phyloP scores from a whole-genome alignment of 208 protist species.

The Trypanosoma cruzi region DNA sequence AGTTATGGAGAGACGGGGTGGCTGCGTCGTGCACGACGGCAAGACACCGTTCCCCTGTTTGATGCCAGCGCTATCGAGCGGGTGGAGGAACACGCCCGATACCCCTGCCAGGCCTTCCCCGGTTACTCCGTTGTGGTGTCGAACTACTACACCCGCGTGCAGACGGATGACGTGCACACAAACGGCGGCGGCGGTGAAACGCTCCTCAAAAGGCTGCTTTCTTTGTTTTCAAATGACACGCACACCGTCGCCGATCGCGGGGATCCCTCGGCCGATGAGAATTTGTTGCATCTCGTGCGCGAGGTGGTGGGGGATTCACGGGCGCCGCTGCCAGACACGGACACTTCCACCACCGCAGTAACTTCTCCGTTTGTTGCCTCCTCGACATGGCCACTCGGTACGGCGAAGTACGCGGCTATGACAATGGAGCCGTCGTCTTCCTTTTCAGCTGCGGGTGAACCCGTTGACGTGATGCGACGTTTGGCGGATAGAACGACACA shows the following conservation, averaged over 20 bases:
- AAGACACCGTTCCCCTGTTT: slow-evolving; percentile 49
- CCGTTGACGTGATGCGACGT: slow-evolving; percentile 31
- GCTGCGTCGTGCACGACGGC: slow-evolving; percentile 8
- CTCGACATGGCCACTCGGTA: slow-evolving; percentile 59
- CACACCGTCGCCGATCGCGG: not conserved
- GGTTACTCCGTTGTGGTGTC: slow-evolving; percentile 81
- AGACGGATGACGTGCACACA: not conserved
- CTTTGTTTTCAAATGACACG: slow-evolving; percentile 36
- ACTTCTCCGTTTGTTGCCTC: slow-evolving; percentile 29
- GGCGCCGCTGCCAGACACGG: not conserved
- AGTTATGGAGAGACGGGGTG: not conserved
- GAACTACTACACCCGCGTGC: slow-evolving; percentile 61
- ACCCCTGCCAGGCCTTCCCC: slow-evolving; percentile 55
- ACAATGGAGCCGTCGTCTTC: slow-evolving; percentile 51
- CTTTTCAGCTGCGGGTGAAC: not conserved
- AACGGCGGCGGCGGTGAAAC: not conserved
- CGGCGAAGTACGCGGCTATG: slow-evolving; percentile 70
- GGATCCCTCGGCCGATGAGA: not conserved
- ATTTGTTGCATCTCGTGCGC: slow-evolving; percentile 26
- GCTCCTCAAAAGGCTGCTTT: not conserved
- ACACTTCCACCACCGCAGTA: not conserved
- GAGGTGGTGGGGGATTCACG: slow-evolving; percentile 30
- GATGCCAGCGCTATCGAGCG: slow-evolving; percentile 34
- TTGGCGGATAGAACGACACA: slow-evolving; percentile 69
- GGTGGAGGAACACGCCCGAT: slow-evolving; percentile 65